phyloP scores from a whole-genome alignment of 495 filamentous ascomycete genomes.

The Penicillium turbatum region DNA sequence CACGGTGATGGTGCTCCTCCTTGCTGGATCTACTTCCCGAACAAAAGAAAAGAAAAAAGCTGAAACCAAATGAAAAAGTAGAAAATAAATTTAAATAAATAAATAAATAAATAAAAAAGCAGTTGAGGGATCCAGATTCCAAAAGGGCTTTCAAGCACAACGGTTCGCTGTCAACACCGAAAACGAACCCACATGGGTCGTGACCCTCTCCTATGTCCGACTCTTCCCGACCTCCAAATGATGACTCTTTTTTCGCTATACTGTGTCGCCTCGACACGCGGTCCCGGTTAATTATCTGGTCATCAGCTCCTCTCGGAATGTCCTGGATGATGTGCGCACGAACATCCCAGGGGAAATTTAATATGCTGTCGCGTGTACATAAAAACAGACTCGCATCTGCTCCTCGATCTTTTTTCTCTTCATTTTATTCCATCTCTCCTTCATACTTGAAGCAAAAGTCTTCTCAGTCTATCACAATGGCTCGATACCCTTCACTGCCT shows the following conservation, averaged over 20 bases:
- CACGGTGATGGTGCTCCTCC: constrained; percentile 1
- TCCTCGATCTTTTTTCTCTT: constrained; percentile 21
- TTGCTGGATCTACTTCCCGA: constrained; percentile 27
- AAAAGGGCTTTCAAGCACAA: constrained; percentile 23
- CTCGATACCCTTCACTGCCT: constrained; percentile 31
- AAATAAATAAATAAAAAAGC: constrained; percentile 29
- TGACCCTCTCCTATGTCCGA: constrained; percentile 32
- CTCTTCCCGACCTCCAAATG: constrained; percentile 37
- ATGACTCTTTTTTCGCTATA: constrained; percentile 28
- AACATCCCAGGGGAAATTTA: constrained; percentile 34
- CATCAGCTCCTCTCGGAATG: constrained; percentile 32
- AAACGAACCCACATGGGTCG: constrained; percentile 30
- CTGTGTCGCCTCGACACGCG: constrained; percentile 22
- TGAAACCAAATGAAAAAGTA: too few relatives aligned
- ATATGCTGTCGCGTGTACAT: constrained; percentile 33
- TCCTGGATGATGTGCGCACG: constrained; percentile 32
- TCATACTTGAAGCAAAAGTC: constrained; percentile 19
- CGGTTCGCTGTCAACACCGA: constrained; percentile 42
- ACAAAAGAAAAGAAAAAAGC: too few relatives aligned
- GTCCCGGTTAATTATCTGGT: constrained; percentile 34
- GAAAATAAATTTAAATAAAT: neutral
- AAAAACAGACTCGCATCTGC: constrained; percentile 30
- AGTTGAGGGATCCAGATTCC: constrained; percentile 31
- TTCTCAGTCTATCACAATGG: constrained; percentile 34
- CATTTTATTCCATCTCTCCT: constrained; percentile 20